Evolutionary conservation across 352 stramenopile genomes (phyloP), one percentile per base, ranked within the genome.

Genomic region (Pythium volutum): DNA sequence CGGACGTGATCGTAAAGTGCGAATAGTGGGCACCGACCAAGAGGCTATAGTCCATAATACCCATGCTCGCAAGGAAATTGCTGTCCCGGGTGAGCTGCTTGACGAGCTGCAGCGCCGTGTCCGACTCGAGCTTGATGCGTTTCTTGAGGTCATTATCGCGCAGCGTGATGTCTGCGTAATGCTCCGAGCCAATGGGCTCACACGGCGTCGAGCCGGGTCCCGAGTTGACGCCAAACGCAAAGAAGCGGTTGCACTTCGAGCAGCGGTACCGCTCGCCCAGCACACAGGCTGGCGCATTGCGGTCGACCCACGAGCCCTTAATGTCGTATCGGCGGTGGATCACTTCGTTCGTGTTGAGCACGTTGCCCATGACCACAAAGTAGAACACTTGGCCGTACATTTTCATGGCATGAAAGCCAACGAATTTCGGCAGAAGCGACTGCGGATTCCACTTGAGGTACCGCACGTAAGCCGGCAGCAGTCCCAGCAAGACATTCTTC

Each of bases 361-460:
- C 77, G 59, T 97, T 97, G 47, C 74, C 83, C 91, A 97, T 97
- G 25, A 97, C 91, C 26, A 97, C 84, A 51, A 97, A 97, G 60
- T 91, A 94, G 60, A 95, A 95, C 38, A 85, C 88, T 51, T 95
- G 79, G 8, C 88, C 88, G 65, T 97, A 97, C 82, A 97, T 93
- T 47, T 91, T 92, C 75, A 97, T 94, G 2, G 83, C 80, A 53
- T 97, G 90, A 33, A 93, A 82, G 6, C 91, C 91, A 11, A 93
- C 85, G 62, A 97, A 97, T 9, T 90, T 87, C 20, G 87, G 86
- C n/a, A 97, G 60, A 9, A 97, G 73, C 49, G 84, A 95, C 20
- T 71, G 57, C 9, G 89, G 91, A 59, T 97, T 95, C 78, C 84
- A 92, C 60, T 93, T 88, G 41, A 97, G 67, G 64, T 97, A 96